These are phyloP conservation scores for Agastache rugosa DNA, from an alignment of 257 asterid species.

Conservation along the genomic window DNA sequence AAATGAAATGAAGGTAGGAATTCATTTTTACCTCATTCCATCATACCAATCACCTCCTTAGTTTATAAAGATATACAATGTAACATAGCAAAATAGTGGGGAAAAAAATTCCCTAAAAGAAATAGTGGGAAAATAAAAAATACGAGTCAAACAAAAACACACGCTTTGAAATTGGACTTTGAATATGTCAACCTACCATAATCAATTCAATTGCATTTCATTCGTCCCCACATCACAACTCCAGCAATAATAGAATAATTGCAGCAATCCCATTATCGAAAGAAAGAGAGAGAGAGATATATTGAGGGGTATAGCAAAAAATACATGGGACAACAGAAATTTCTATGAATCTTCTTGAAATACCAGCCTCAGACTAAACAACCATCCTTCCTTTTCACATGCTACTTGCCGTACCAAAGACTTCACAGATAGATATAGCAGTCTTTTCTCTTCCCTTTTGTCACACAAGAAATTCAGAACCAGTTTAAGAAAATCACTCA, in stretches of 20 bases:
- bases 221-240: constrained; percentile 36
- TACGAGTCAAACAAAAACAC: constrained; percentile 34
- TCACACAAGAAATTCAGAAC: constrained; percentile 5
- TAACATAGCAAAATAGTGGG: background rate
- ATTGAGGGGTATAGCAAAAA: background rate
- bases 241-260: constrained; percentile 24
- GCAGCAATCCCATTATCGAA: constrained; percentile 26
- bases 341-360: constrained; percentile 48
- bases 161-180: constrained; percentile 38
- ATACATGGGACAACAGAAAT: constrained; percentile 34
- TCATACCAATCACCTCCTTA: too few species aligned
- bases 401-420: constrained; percentile 38
- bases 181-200: constrained; percentile 48
- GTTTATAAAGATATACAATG: too few species aligned
- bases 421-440: constrained; percentile 32
- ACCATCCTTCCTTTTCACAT: constrained; percentile 36
- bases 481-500: constrained; percentile 29
- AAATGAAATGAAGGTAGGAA: too few species aligned
- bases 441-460: constrained; percentile 22
- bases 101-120: background rate
- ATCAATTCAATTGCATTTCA: constrained; percentile 19
- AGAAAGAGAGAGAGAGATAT: background rate
- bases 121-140: background rate
- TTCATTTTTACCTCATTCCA: too few species aligned
- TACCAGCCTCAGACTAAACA: constrained; percentile 33